Evolutionary conservation across 805 yeast species (phyloP).

Genomic region (Yamadazyma takamatsuzukensis): DNA sequence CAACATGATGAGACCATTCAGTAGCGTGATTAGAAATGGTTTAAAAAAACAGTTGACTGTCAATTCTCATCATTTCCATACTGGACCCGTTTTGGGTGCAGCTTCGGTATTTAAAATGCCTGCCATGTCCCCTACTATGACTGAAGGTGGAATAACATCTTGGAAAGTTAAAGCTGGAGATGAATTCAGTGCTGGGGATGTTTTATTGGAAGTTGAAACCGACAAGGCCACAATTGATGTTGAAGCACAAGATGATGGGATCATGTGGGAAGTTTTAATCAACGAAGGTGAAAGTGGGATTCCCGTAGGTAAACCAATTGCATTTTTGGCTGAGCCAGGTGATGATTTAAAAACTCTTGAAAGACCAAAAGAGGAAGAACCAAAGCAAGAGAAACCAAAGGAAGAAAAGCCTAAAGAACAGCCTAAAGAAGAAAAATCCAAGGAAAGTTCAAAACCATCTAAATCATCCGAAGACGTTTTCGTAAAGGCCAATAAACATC

Average conservation of each 20-base stretch:
- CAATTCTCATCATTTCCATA: too few species aligned
- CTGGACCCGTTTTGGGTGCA: constrained; percentile 13
- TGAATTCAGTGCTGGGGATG: constrained; percentile 76
- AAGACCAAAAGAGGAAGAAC: constrained; percentile 45
- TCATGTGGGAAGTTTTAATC: constrained; percentile 69
- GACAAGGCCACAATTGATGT: constrained; percentile 83
- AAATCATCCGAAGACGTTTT: constrained; percentile 15
- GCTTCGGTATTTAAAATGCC: constrained; percentile 79
- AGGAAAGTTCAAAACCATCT: constrained; percentile 9
- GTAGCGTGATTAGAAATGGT: too few species aligned
- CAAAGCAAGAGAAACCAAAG: constrained; percentile 16
- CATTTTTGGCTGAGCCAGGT: constrained; percentile 80
- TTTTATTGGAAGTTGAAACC: constrained; percentile 76
- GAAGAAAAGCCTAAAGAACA: constrained; percentile 9
- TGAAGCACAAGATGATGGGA: constrained; percentile 90
- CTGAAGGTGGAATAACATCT: constrained; percentile 84
- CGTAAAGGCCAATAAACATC: constrained; percentile 58
- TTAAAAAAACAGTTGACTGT: too few species aligned
- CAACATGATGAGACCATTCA: too few species aligned
- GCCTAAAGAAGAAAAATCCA: constrained; percentile 8
- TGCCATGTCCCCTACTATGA: constrained; percentile 99
- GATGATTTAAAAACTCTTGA: constrained; percentile 72
- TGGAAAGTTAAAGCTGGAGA: constrained; percentile 83
- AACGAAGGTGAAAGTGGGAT: constrained; percentile 76
- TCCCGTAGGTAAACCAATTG: constrained; percentile 87